Conservation (phyloP, 768 basidiomycete genomes). For the Termitomyces sp. region DNA sequence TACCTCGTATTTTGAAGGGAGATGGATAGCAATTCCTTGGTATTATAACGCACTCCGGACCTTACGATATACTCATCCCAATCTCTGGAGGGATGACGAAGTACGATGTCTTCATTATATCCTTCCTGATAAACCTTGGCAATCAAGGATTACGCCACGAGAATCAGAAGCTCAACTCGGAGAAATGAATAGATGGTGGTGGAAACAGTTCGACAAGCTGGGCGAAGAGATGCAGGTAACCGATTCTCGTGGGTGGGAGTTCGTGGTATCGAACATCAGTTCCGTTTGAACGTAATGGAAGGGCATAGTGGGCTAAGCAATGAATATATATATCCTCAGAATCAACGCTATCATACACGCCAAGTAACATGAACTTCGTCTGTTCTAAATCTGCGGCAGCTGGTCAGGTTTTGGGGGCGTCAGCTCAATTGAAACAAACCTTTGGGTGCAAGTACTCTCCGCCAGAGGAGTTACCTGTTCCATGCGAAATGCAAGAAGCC, state of each 20-base stretch:
- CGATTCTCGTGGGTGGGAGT: slow-evolving; percentile 46
- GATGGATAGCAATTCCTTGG: slow-evolving; percentile 79
- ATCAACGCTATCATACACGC: slow-evolving; percentile 53
- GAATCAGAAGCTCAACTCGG: slow-evolving; percentile 41
- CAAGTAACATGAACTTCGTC: slow-evolving; percentile 92
- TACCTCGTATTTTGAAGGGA: slow-evolving; percentile 71
- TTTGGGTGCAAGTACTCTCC: slow-evolving; percentile 89
- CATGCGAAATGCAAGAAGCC: slow-evolving; percentile 89
- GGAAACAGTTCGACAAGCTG: slow-evolving; percentile 58
- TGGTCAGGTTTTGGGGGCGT: background rate
- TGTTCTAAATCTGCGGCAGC: slow-evolving; percentile 73
- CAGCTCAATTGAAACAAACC: slow-evolving; percentile 42
- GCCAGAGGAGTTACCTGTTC: slow-evolving; percentile 73
- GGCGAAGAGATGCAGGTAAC: slow-evolving; percentile 37
- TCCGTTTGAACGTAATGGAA: slow-evolving; percentile 12
- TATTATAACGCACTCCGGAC: slow-evolving; percentile 93
- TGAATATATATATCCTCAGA: background rate
- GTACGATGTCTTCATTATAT: slow-evolving; percentile 89
- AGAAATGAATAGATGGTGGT: slow-evolving; percentile 73
- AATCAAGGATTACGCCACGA: slow-evolving; percentile 39
- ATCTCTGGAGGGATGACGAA: slow-evolving; percentile 83
- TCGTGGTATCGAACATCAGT: slow-evolving; percentile 50
- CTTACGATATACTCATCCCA: slow-evolving; percentile 64
- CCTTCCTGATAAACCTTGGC: slow-evolving; percentile 85
- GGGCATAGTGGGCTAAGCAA: background rate